Evolutionary conservation across 192 early-diverging fungal genomes (phyloP).

Genomic region (Jimgerdemannia lactiflua): DNA sequence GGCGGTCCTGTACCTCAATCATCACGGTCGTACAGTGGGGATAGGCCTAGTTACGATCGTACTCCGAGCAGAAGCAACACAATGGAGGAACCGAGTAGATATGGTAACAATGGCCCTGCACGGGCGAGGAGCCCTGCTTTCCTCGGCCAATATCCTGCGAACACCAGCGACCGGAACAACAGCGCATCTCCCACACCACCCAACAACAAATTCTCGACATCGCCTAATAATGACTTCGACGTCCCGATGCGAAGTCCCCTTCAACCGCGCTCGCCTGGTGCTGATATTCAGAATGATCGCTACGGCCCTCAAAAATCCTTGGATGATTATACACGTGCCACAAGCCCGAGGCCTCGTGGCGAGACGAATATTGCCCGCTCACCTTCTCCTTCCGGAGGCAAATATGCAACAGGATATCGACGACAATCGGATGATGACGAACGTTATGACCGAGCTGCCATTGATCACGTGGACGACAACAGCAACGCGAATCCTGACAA

Average conservation of each 20-base stretch:
- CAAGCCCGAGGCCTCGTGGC: too few species aligned
- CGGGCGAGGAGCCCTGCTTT: neutral
- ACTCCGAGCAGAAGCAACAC: neutral
- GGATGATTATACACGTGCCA: too few species aligned
- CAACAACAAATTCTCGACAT: neutral
- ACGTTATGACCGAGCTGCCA: neutral
- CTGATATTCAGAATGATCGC: too few species aligned
- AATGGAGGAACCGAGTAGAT: neutral
- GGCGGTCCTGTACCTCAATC: neutral
- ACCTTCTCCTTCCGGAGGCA: neutral
- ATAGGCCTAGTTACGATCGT: neutral
- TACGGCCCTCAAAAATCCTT: too few species aligned
- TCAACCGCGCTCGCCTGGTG: too few species aligned
- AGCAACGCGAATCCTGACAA: neutral
- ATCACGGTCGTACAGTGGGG: neutral
- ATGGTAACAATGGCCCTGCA: neutral
- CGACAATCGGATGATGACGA: neutral
- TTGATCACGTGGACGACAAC: neutral
- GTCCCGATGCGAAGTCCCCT: neutral
- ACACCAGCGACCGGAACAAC: neutral
- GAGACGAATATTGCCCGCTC: neutral
- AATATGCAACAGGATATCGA: neutral
- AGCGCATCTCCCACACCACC: neutral
- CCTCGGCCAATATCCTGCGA: neutral
- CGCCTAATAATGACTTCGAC: neutral